Percentiles rank a stretch among this genome's conserved stretches.
These are phyloP conservation scores for Lentinula sp. DNA, from an alignment of 768 basidiomycete species.

Conservation along the genomic window DNA sequence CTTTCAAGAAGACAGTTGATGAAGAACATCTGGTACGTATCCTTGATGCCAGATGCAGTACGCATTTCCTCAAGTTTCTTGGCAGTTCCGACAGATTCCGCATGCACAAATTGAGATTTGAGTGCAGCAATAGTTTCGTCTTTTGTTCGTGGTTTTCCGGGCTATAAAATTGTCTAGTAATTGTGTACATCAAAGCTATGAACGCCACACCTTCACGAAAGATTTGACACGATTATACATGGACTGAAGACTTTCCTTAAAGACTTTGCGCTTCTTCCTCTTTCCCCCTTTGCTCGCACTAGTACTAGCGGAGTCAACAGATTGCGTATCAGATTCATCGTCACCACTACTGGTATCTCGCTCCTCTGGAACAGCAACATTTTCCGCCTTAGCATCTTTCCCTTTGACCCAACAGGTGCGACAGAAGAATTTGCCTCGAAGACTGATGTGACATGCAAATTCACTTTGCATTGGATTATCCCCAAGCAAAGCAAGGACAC, in stretches of 20 bases:
- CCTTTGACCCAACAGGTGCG: no score
- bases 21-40: background rate
- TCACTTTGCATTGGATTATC: no score
- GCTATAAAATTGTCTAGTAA: background rate
- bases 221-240: background rate
- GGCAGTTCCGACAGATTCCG: background rate
- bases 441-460: no score
- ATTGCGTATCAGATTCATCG: no score
- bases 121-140: background rate
- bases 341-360: no score
- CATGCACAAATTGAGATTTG: background rate
- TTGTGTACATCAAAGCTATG: background rate
- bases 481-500: no score
- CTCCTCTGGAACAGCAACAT: no score
- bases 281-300: background rate
- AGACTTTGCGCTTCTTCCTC: background rate
- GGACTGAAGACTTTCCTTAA: background rate
- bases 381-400: no score
- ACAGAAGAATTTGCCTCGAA: no score
- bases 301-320: no score
- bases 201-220: background rate
- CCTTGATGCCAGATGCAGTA: background rate
- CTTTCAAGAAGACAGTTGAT: background rate
- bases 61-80: background rate
- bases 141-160: background rate